Evolutionary conservation across 192 early-diverging fungal genomes (phyloP), one percentile per base, ranked within the genome.

Genomic region (Coemansia sp.): DNA sequence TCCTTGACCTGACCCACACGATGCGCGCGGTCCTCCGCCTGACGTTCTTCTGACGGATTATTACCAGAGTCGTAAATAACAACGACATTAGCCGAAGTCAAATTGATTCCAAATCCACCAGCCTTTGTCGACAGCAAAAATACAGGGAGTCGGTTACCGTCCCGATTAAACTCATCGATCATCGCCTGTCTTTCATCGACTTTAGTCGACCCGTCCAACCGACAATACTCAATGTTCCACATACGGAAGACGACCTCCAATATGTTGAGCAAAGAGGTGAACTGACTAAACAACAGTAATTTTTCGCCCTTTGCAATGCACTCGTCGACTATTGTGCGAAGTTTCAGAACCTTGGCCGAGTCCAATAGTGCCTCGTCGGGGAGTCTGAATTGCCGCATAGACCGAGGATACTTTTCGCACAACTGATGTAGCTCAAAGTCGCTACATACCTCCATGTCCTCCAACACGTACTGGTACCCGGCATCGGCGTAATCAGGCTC

Each of bases 1-100:
- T 93, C 91, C 60, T 89, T 90, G 15, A 83, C 87, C 78, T 97
- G 96, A 1, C 96, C 96, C 22, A 97, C 93, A 33, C 91, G 90
- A 78, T 93, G 91, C 2, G 94, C 94, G 4, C 96, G 89, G 66
- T 95, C 94, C 76, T 95, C 92, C 0, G 96, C 96, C 73, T 94
- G 92, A 24, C 85, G 83, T 63, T 92, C 93, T 55, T 92, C 90
- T 16, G 95, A 94, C 1, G 96, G 96, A 62, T 97, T 97, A 71
- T 92, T 94, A 24, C 96, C 96, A 57, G 91, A 43, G 40, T 91
- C 91, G 67, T 87, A 90, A 55, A 92, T 84, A n/a, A 93, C 89
- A 7, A 95, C 93, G 5, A 91, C 86, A 65, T 91, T 91, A 34
- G 93, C 92, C 7, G 88, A 79, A 1, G 92, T 92, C 71, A 95